Evolutionary conservation across 148 eudicot species (phyloP).

Genomic region (Fagopyrum homotropicum): DNA sequence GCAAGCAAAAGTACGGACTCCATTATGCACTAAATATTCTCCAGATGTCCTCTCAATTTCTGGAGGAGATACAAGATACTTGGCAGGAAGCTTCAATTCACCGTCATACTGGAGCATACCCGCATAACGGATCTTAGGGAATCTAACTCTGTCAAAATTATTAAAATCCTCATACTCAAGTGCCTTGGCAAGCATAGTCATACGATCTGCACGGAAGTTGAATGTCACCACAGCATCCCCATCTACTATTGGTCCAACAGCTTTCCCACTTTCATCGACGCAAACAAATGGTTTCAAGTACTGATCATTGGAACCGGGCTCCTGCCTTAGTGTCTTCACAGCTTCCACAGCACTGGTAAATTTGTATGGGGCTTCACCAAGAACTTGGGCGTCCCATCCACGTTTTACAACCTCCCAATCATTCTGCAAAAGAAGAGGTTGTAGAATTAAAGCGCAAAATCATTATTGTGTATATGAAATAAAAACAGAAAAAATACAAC

Average conservation of each 20-base stretch:
- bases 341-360: slow-evolving; percentile 72
- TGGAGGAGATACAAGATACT: slow-evolving; percentile 80
- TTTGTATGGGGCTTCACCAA: slow-evolving; percentile 96
- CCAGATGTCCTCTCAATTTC: slow-evolving; percentile 86
- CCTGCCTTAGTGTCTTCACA: slow-evolving; percentile 68
- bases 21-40: slow-evolving; percentile 70
- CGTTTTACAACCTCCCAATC: slow-evolving; percentile 95
- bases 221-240: slow-evolving; percentile 95
- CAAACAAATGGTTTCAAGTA: slow-evolving; percentile 86
- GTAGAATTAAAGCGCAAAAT: not conserved
- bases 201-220: slow-evolving; percentile 91
- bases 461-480: not conserved
- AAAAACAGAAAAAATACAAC: not conserved
- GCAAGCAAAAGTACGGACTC: slow-evolving; percentile 88
- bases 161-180: slow-evolving; percentile 81
- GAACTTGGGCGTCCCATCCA: slow-evolving; percentile 99
- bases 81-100: slow-evolving; percentile 78
- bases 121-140: slow-evolving; percentile 80
- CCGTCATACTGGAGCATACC: slow-evolving; percentile 98
- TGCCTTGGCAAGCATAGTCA: slow-evolving; percentile 93
- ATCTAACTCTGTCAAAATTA: slow-evolving; percentile 69
- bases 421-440: slow-evolving; percentile 37
- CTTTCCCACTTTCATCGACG: slow-evolving; percentile 67
- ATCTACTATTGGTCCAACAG: slow-evolving; percentile 88
- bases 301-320: slow-evolving; percentile 62